Conservation (phyloP, 108 stramenopile genomes). For the Parietichytrium sp. region DNA sequence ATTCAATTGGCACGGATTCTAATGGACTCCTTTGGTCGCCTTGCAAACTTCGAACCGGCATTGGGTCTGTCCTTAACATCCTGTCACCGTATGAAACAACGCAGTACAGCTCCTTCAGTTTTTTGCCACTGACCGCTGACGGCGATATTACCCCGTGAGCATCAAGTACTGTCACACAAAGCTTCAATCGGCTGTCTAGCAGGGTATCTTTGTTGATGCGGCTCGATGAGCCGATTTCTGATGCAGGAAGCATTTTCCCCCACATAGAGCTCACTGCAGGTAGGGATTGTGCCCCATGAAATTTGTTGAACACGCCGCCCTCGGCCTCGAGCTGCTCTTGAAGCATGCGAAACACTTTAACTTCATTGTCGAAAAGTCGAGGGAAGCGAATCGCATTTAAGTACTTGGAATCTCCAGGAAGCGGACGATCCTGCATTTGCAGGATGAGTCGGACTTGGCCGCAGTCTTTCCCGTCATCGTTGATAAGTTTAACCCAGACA, state of each 20-base stretch:
- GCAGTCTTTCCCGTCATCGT: neutral
- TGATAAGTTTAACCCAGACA: neutral
- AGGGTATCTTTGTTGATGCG: neutral
- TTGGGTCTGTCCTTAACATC: neutral
- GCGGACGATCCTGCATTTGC: neutral
- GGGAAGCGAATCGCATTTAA: neutral
- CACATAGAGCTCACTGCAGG: neutral
- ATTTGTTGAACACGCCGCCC: neutral
- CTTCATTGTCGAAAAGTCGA: neutral
- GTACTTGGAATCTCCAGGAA: too few species aligned
- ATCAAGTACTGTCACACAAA: neutral
- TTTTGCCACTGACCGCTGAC: neutral
- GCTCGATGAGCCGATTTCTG: neutral
- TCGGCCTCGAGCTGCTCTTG: neutral
- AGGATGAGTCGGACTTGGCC: neutral
- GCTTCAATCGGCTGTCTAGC: neutral
- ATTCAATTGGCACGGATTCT: neutral
- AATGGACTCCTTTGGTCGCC: too few species aligned
- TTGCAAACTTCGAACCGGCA: too few species aligned
- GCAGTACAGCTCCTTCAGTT: neutral
- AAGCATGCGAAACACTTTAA: neutral
- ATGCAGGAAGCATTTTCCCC: neutral
- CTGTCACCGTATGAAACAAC: constrained; percentile 13
- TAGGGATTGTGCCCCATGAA: neutral
- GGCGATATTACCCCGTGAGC: neutral